A percentile compares a stretch with the other conserved stretches of the same genome.
Evolutionary conservation across 2,329 filamentous ascomycete genomes (phyloP).

Genomic region (Tolypocladium album): DNA sequence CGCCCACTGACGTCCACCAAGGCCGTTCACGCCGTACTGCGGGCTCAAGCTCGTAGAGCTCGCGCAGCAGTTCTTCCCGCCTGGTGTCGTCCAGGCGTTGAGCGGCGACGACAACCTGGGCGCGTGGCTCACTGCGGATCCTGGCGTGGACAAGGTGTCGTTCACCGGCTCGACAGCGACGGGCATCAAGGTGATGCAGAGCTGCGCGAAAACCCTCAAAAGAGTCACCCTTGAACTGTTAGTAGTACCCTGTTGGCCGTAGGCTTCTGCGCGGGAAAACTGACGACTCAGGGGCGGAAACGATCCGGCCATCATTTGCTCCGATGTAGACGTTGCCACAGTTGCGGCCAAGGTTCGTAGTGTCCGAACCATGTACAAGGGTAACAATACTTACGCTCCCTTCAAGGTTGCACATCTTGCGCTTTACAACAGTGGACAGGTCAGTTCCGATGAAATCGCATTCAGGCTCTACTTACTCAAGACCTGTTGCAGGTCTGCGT

Average conservation of each 20-base stretch:
- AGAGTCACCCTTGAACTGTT: not conserved
- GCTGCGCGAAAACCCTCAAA: not conserved
- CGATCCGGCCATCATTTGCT: not conserved
- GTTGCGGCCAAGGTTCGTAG: not conserved
- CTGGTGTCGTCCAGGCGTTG: not conserved
- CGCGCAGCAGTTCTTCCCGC: not conserved
- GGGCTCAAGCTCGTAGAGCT: not conserved
- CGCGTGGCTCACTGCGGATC: not conserved
- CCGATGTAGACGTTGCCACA: not conserved
- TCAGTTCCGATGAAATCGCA: not conserved
- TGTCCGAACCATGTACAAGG: too few species aligned
- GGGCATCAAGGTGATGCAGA: not conserved
- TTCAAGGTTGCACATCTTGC: not conserved
- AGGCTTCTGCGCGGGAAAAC: too few species aligned
- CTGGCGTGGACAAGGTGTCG: not conserved
- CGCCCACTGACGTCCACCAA: not conserved
- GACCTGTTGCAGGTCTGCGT: not conserved
- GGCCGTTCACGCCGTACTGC: not conserved
- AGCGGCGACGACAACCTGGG: not conserved
- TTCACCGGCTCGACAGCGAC: not conserved
- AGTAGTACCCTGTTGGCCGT: not conserved
- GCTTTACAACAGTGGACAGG: not conserved
- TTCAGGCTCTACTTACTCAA: not conserved
- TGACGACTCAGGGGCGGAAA: not conserved
- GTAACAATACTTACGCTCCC: not conserved